A percentile compares a stretch with the other conserved stretches of the same genome.
Evolutionary conservation across 2,329 filamentous ascomycete genomes (phyloP).

Genomic region (Gnomoniopsis smithogilvyi): DNA sequence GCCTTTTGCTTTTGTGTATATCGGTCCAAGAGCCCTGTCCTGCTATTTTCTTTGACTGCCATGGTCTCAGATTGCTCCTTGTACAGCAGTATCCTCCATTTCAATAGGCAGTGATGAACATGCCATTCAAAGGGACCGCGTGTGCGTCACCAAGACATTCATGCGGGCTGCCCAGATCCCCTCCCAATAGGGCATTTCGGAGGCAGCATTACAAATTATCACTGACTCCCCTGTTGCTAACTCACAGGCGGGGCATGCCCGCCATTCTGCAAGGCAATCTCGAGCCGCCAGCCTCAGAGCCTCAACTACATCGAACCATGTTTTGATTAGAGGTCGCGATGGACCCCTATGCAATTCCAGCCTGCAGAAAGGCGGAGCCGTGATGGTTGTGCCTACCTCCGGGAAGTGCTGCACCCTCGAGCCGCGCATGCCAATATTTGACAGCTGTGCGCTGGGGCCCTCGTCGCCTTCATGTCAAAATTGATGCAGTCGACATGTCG

Average conservation of each 20-base stretch:
- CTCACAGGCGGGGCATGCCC: not conserved
- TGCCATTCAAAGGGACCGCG: not conserved
- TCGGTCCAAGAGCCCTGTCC: not conserved
- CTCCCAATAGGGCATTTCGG: not conserved
- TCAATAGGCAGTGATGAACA: not conserved
- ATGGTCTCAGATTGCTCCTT: not conserved
- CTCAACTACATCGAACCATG: not conserved
- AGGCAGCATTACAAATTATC: not conserved
- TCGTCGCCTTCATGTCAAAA: not conserved
- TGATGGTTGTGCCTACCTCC: not conserved
- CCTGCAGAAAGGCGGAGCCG: not conserved
- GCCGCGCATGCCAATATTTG: not conserved
- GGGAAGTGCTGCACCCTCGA: not conserved
- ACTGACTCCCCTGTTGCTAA: not conserved
- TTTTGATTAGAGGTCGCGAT: not conserved
- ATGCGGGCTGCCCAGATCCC: not conserved
- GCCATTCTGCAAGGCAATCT: not conserved
- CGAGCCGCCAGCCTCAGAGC: not conserved
- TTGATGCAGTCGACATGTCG: not conserved
- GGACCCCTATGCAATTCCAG: not conserved
- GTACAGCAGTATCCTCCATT: not conserved
- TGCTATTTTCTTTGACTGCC: not conserved
- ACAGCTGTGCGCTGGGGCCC: not conserved
- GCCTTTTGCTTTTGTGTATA: not conserved
- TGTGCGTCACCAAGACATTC: not conserved